Base-by-base conservation (phyloP, 202 grass and related monocot species). In the Setaria viridis region DNA sequence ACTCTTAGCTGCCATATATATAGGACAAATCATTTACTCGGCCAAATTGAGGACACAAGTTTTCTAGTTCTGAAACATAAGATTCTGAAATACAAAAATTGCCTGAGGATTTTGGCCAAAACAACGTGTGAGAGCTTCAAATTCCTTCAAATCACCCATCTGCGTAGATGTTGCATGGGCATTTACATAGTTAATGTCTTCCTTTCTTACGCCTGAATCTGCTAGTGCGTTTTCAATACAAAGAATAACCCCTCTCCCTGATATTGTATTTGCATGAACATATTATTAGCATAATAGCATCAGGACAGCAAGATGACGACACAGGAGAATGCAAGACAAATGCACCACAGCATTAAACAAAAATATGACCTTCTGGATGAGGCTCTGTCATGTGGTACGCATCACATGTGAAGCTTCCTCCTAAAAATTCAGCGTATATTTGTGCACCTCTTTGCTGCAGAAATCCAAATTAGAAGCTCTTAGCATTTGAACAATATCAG, bases 321-420 rank as follows among this genome's bases (percentile, higher is more conserved):
- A 67, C 62, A 39, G 45, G 17, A 20, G 30, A 77, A 65, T 59
- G 17, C 41, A 87, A 58, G 54, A 85, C 62, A 87, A 72, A 54
- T 84, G 45, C 39, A 75, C 41, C 45, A 84, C 41, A 81, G 62
- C 42, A 10, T 71, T 70, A 77, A 89, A 72, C 11, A 73, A 51
- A 59, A 80, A 42, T 88, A 17, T 80, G 67, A 94, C 97, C 97
- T 90, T 97, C 90, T 81, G 94, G 97, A 92, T 97, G 97, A 88
- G 97, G 97, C 83, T 99, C 93, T 34, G 97, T 99, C 94, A 97
- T 92, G 89, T 97, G 94, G 84, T 99, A 99, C 76, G 97, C 97
- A 93, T 99, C 97, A 80, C 93, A 97, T 25, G 92, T 94, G 67
- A 99, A 97, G 62, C 94, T 99, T 93, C 97, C 97, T 84, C 97